Base-by-base conservation (phyloP, 2,329 filamentous ascomycete species). In the Cladosporium sp. region DNA sequence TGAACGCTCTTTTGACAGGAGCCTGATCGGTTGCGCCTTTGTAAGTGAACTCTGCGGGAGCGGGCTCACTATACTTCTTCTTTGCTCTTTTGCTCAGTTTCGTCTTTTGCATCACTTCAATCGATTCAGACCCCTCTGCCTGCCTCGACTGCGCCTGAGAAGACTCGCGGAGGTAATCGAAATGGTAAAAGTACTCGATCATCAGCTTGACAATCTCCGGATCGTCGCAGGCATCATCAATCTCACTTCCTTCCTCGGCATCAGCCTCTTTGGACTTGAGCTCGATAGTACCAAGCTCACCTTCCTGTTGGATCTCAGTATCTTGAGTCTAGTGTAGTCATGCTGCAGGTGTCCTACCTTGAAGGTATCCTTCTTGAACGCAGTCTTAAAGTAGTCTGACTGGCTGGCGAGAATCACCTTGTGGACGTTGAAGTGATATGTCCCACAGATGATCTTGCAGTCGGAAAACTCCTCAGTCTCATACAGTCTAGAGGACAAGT, bases 361-460 rank as follows among this genome's bases (percentile, higher is more conserved):
- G 44, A 48, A 34, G 34, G 25, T 9, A 13, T 9, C 25, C 20
- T n/a, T 20, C 19, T 49, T 61, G 45, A 60, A 63, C 2, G 59
- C 60, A 19, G 51, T 50, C 32, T 28, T 49, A 51, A 67, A 68
- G 62, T 77, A 77, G 10, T 67, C 67, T 6, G 73, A 75, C 44
- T 75, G 70, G 25, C 72, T 71, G 62, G 71, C 72, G 48, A 77
- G 64, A 44, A 77, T 66, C 6, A 70, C 70, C 56, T 73, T 74
- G 64, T 77, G 75, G 3, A 76, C 74, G 24, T 65, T 66, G 63
- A 74, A 76, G 62, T 66, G 70, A 68, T 70, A 68, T 22, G 62
- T 59, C 48, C 74, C 73, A 65, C 71, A 76, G 40, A 68, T 64
- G 61, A 77, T 71, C 51, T 71, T 75, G 64, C 77, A 71, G 66